Base-by-base conservation (phyloP, 2,329 filamentous ascomycete genomes). In the Clarireedia monteithiana region DNA sequence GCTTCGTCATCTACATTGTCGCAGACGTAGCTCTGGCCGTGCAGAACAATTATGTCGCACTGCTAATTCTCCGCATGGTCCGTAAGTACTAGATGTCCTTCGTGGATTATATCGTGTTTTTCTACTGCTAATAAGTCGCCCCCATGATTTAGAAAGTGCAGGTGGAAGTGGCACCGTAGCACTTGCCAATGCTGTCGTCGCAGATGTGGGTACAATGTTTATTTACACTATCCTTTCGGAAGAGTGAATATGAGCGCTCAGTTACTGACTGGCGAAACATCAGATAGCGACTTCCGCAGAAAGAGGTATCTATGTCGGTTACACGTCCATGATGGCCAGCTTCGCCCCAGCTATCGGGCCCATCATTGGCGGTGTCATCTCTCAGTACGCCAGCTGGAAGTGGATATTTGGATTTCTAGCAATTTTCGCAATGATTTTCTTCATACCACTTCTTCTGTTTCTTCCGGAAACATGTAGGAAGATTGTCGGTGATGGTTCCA, bases 281-380 rank as follows among this genome's bases (percentile, higher is more conserved):
- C 20, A 46, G 44, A 72, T 86, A 6, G 74, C 80, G 10, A 85
- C 82, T 0, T 78, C 78, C 2, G 77, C 77, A 0, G 84, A 89
- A 64, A 72, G 65, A 45, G 64, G 85, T 57, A 83, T 77, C 50
- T 91, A 87, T 65, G 84, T 91, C 71, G 85, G 80, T 44, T 77
- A 83, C 59, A 79, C 83, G 17, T 79, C 77, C 34, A 83, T 2
- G 71, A 75, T 39, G 83, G 82, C 61, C 0, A 74, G 82, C 0
- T 64, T 85, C 1, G 77, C 71, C 12, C 58, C 60, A 0, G 54
- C 58, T 23, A 38, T 65, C 17, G 62, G 60, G 10, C 64, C 65
- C 2, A 58, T 66, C 10, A 44, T 68, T 10, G 65, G 66, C n/a
- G 64, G 62, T 15, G 49, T 63, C 7, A 39, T 66, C 6, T 47